These are phyloP conservation scores for Diplodia mutila DNA, from an alignment of 2,329 filamentous ascomycete species.

Conservation along the genomic window DNA sequence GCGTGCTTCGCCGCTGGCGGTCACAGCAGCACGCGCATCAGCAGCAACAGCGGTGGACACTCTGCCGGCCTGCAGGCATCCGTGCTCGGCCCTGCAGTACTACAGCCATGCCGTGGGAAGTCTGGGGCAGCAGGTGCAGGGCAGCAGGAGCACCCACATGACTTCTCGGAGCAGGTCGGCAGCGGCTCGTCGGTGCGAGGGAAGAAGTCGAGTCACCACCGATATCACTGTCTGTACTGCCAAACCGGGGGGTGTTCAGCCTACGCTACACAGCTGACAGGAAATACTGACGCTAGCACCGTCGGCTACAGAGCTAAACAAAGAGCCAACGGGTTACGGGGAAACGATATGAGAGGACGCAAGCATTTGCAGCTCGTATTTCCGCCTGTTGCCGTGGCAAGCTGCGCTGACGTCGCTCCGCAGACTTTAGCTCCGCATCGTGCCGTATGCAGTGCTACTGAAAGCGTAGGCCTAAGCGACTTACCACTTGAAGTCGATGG, in stretches of 20 bases:
- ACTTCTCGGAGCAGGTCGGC: conserved; percentile 4
- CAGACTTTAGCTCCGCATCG: conserved; percentile 15
- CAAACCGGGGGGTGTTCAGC: not conserved
- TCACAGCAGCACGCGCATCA: conserved; percentile 8
- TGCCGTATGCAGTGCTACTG: conserved; percentile 13
- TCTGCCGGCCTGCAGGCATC: conserved; percentile 13
- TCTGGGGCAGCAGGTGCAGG: conserved; percentile 6
- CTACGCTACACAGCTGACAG: not conserved
- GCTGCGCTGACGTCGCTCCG: conserved; percentile 23
- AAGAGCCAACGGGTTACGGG: not conserved
- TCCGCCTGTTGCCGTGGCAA: conserved; percentile 20
- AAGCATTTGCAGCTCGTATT: conserved; percentile 5
- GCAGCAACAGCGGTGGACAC: not conserved
- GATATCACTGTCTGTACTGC: not conserved
- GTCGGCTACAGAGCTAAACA: not conserved
- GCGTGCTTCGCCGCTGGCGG: not conserved
- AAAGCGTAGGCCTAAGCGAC: not conserved
- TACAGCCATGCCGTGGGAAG: not conserved
- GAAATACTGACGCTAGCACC: not conserved
- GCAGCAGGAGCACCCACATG: conserved; percentile 3
- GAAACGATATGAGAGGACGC: not conserved
- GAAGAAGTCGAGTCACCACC: not conserved
- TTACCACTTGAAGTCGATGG: not conserved
- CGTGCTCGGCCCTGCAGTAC: conserved; percentile 6
- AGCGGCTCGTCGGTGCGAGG: not conserved